Conservation (phyloP, 371 early-diverging fungal genomes). For the Dinochytrium kinnereticum region DNA sequence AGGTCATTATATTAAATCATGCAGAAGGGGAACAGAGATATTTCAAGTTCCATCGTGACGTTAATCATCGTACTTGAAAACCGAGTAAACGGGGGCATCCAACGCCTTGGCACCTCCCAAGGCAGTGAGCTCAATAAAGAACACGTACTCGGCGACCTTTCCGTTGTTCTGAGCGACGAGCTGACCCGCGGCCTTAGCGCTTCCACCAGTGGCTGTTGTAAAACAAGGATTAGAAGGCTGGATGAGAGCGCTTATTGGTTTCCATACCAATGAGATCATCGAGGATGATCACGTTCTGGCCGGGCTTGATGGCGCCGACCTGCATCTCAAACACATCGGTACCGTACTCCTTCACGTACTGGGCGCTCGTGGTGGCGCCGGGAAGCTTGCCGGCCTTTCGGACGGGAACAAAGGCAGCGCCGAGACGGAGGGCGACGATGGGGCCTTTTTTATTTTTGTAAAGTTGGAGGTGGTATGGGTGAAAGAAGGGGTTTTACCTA, state of each 20-base stretch:
- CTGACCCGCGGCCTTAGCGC: constrained; percentile 83
- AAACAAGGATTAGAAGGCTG: too few species aligned
- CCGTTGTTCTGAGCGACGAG: constrained; percentile 80
- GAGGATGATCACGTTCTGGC: constrained; percentile 86
- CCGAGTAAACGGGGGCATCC: constrained; percentile 84
- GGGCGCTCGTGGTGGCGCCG: constrained; percentile 70
- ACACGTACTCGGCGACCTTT: constrained; percentile 80
- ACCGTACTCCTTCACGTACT: constrained; percentile 96
- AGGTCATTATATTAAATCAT: not conserved
- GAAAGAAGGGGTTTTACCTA: constrained; percentile 26
- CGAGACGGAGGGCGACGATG: constrained; percentile 83
- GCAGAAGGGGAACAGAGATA: not conserved
- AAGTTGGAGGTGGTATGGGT: too few species aligned
- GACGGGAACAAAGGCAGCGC: constrained; percentile 92
- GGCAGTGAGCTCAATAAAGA: constrained; percentile 87
- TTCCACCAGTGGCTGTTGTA: constrained; percentile 85
- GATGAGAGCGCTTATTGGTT: too few species aligned
- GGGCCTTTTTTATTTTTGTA: constrained; percentile 57
- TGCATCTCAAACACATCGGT: constrained; percentile 93
- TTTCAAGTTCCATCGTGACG: too few species aligned
- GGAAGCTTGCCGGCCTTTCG: constrained; percentile 97
- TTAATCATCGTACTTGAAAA: constrained; percentile 72
- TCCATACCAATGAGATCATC: constrained; percentile 94
- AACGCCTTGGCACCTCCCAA: constrained; percentile 80
- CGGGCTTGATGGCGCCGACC: constrained; percentile 75